Evolutionary conservation across 495 filamentous ascomycete species (phyloP).

Genomic region (Amniculicola lignicola): DNA sequence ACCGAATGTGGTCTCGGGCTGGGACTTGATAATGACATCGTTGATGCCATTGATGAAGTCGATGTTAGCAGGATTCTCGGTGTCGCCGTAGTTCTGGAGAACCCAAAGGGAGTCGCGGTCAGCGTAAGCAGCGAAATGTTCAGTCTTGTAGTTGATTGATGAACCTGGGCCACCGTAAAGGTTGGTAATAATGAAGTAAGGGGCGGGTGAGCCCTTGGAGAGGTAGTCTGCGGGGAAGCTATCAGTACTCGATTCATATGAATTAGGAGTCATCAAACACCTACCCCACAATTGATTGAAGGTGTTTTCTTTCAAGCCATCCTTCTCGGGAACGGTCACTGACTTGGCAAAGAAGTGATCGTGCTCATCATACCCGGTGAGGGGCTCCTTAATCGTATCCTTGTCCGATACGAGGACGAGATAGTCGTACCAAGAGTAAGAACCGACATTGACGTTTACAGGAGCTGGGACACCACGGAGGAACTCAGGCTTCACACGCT

Average conservation of each 20-base stretch:
- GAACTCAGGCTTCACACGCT: constrained; percentile 25
- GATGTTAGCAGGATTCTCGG: constrained; percentile 32
- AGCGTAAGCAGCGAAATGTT: constrained; percentile 46
- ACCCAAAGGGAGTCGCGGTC: constrained; percentile 48
- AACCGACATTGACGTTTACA: constrained; percentile 1
- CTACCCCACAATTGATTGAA: constrained; percentile 46
- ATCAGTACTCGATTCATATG: background rate
- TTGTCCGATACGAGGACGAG: constrained; percentile 19
- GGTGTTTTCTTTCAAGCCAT: constrained; percentile 41
- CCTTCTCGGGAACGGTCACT: constrained; percentile 37
- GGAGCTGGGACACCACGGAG: constrained; percentile 17
- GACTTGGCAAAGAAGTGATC: constrained; percentile 56
- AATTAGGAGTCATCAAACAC: too few relatives aligned
- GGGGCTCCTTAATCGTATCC: constrained; percentile 34
- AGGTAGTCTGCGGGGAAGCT: constrained; percentile 40
- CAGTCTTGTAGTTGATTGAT: constrained; percentile 24
- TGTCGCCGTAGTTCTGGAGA: constrained; percentile 36
- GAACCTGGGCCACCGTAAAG: constrained; percentile 33
- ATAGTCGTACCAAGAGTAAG: constrained; percentile 21
- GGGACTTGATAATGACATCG: constrained; percentile 32
- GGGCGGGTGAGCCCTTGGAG: background rate
- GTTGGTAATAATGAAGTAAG: constrained; percentile 33
- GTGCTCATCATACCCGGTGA: constrained; percentile 37
- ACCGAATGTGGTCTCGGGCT: constrained; percentile 36
- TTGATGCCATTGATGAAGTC: constrained; percentile 49